phyloP scores from a whole-genome alignment of 1,139 yeast genomes.

The Saccharomycopsis phalli region DNA sequence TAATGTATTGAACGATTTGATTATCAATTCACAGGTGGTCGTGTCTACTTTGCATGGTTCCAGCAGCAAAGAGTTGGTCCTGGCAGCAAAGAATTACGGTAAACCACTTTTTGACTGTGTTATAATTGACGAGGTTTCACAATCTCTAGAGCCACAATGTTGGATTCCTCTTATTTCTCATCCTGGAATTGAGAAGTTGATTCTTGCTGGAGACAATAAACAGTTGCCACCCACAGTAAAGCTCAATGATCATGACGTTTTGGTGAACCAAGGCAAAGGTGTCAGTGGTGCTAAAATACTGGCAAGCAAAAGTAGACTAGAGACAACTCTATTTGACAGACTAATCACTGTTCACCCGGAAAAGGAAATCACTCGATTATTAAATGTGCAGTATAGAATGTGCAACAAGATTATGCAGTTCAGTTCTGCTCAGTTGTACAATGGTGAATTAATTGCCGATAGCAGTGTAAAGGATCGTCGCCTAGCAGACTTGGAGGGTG shows the following conservation, averaged over 20 bases:
- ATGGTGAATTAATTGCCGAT: constrained; percentile 54
- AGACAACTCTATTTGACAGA: constrained; percentile 72
- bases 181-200: constrained; percentile 42
- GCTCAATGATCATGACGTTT: constrained; percentile 28
- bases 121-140: constrained; percentile 93
- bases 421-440: constrained; percentile 63
- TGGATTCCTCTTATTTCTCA: constrained; percentile 88
- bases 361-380: constrained; percentile 39
- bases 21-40: constrained; percentile 58
- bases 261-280: constrained; percentile 23
- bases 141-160: constrained; percentile 88
- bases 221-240: constrained; percentile 80
- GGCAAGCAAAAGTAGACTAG: constrained; percentile 33
- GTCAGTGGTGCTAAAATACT: constrained; percentile 27
- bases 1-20: constrained; percentile 50
- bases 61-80: constrained; percentile 58
- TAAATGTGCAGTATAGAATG: constrained; percentile 85
- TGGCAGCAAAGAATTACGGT: constrained; percentile 24
- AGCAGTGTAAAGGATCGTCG: constrained; percentile 44
- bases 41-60: constrained; percentile 85
- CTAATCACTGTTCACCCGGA: constrained; percentile 41
- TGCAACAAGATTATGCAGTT: constrained; percentile 68
- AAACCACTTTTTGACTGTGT: constrained; percentile 60
- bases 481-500: constrained; percentile 49
- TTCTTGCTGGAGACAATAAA: constrained; percentile 80